A percentile compares a stretch with the other conserved stretches of the same genome.
phyloP scores from a whole-genome alignment of 129 eudicot species.

The Centella asiatica region DNA sequence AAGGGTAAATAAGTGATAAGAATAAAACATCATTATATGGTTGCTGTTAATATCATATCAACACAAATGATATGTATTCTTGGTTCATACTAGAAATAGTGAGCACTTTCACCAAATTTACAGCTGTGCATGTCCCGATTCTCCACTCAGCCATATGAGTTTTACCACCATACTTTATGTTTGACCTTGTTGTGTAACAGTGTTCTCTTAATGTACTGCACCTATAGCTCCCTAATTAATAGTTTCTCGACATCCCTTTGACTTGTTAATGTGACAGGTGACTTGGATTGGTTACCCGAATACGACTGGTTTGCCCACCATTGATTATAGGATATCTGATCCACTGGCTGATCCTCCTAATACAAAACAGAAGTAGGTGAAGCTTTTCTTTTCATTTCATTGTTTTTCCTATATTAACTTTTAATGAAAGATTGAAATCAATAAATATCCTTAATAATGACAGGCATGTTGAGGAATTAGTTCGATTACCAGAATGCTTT shows the following conservation, averaged over 20 bases:
- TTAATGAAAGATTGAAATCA: background rate
- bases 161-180: no score
- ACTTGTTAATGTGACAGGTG: slow-evolving; percentile 46
- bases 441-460: slow-evolving; percentile 17
- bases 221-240: background rate
- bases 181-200: no score
- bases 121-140: no score
- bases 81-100: no score
- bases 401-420: background rate
- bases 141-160: no score
- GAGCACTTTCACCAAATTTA: no score
- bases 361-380: slow-evolving; percentile 63
- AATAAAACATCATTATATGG: no score
- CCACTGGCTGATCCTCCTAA: slow-evolving; percentile 80
- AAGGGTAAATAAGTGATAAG: no score
- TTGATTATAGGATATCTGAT: slow-evolving; percentile 89
- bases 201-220: background rate
- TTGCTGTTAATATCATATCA: no score
- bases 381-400: slow-evolving; percentile 4
- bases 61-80: no score
- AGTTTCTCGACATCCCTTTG: slow-evolving; percentile 18
- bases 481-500: slow-evolving; percentile 75
- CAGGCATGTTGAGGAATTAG: slow-evolving; percentile 92
- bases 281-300: slow-evolving; percentile 99
- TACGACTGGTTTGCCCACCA: slow-evolving; percentile 93